A percentile compares a stretch with the other conserved stretches of the same genome.
phyloP scores from a whole-genome alignment of 2,329 filamentous ascomycete genomes.

The Fusarium luffae region DNA sequence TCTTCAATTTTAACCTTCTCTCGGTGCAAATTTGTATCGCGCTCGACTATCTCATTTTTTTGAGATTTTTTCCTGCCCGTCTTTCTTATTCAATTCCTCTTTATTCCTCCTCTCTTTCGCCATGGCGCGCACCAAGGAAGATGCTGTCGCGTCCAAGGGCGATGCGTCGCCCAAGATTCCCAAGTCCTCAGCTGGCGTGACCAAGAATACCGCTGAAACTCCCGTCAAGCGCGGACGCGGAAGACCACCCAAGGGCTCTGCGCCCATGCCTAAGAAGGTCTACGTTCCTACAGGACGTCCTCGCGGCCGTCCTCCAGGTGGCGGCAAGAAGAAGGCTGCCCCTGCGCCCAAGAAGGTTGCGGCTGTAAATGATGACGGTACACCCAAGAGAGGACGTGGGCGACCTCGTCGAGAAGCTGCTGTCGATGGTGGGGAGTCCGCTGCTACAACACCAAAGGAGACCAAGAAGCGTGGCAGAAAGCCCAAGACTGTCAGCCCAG shows the following conservation, averaged over 20 bases:
- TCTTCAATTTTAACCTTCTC: neutral
- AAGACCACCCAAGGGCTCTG: slow-evolving; percentile 54
- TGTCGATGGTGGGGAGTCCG: slow-evolving; percentile 21
- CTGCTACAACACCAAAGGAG: slow-evolving; percentile 34
- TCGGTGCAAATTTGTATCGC: neutral
- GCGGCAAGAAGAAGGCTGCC: slow-evolving; percentile 44
- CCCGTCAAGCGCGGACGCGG: slow-evolving; percentile 52
- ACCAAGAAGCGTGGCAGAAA: slow-evolving; percentile 46
- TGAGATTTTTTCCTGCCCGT: slow-evolving; percentile 8
- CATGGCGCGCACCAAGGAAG: slow-evolving; percentile 52
- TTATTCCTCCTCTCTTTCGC: neutral
- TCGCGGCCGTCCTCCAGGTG: slow-evolving; percentile 61
- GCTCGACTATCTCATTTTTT: slow-evolving; percentile 21
- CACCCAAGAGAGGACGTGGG: slow-evolving; percentile 34
- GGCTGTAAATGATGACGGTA: slow-evolving; percentile 12
- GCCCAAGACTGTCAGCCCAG: slow-evolving; percentile 39
- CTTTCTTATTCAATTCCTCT: neutral
- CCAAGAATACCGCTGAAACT: slow-evolving; percentile 56
- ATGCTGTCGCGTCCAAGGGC: slow-evolving; percentile 36
- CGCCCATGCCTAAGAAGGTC: slow-evolving; percentile 40
- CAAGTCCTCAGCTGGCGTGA: slow-evolving; percentile 52
- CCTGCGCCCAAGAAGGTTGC: slow-evolving; percentile 18
- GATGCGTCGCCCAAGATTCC: slow-evolving; percentile 35
- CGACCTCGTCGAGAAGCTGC: slow-evolving; percentile 48
- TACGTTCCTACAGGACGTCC: slow-evolving; percentile 57